Conservation (phyloP, 257 asterid genomes). For the Capsicum pubescens region DNA sequence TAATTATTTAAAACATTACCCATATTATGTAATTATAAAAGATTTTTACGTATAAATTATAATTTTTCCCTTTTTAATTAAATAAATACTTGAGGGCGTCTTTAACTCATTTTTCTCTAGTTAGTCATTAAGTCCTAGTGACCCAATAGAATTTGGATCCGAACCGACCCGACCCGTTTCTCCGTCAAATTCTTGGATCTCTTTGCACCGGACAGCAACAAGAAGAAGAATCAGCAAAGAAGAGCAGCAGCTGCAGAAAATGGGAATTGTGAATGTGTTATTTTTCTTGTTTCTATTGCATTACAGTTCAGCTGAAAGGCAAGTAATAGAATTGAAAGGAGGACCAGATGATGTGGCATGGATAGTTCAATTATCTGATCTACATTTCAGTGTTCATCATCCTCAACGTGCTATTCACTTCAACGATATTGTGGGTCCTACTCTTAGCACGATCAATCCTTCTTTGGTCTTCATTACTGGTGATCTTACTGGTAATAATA, state of each 20-base stretch:
- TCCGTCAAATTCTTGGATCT: too few species aligned
- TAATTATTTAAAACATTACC: too few species aligned
- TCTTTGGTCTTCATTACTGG: slow-evolving; percentile 93
- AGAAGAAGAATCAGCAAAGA: not conserved
- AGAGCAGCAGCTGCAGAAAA: not conserved
- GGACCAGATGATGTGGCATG: slow-evolving; percentile 87
- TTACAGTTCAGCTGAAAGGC: slow-evolving; percentile 37
- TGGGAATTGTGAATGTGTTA: slow-evolving; percentile 32
- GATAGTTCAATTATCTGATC: slow-evolving; percentile 98
- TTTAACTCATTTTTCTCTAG: too few species aligned
- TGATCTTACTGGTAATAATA: slow-evolving; percentile 80
- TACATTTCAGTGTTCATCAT: slow-evolving; percentile 92
- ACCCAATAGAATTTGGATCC: too few species aligned
- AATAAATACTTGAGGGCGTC: too few species aligned
- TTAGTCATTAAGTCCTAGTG: too few species aligned
- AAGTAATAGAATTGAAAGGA: slow-evolving; percentile 48
- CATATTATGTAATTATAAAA: too few species aligned
- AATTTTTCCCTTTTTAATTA: too few species aligned
- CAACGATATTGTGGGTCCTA: slow-evolving; percentile 61
- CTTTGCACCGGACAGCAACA: too few species aligned
- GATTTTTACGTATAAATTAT: too few species aligned
- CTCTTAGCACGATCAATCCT: slow-evolving; percentile 84
- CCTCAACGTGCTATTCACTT: slow-evolving; percentile 82
- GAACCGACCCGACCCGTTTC: too few species aligned
- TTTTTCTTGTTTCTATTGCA: slow-evolving; percentile 21